Evolutionary conservation across 768 basidiomycete species (phyloP).

Genomic region (Ramaria rubella): DNA sequence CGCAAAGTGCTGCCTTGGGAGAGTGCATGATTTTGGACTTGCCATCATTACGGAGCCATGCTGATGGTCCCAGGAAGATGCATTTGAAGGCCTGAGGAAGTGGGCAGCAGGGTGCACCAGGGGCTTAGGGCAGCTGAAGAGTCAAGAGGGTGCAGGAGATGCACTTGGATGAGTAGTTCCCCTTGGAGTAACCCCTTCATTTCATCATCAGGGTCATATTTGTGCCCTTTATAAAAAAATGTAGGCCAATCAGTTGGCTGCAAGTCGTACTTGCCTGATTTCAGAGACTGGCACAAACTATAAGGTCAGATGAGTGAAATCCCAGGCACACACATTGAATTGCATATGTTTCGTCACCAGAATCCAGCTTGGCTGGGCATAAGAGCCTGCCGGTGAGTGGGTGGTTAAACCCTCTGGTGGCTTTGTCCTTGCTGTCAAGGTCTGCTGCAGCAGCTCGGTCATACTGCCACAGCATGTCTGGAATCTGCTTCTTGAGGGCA

Average conservation of each 20-base stretch:
- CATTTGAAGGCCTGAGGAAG: background rate
- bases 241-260: background rate
- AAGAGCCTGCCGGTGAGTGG: constrained; percentile 24
- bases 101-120: background rate
- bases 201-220: background rate
- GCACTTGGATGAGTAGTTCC: background rate
- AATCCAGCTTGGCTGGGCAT: constrained; percentile 24
- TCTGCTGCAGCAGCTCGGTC: background rate
- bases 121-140: background rate
- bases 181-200: background rate
- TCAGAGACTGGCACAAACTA: background rate
- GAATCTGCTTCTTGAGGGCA: constrained; percentile 14
- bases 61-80: background rate
- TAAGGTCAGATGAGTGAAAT: background rate
- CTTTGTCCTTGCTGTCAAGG: constrained; percentile 9
- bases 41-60: background rate
- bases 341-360: constrained; percentile 16
- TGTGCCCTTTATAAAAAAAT: background rate
- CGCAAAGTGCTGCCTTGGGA: background rate
- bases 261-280: background rate
- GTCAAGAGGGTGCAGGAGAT: background rate
- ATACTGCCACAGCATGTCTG: constrained; percentile 16
- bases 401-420: constrained; percentile 19
- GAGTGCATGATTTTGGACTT: background rate
- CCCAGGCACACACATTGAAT: background rate